phyloP scores from a whole-genome alignment of 1,139 yeast genomes.

The Zygosaccharomyces sapae region DNA sequence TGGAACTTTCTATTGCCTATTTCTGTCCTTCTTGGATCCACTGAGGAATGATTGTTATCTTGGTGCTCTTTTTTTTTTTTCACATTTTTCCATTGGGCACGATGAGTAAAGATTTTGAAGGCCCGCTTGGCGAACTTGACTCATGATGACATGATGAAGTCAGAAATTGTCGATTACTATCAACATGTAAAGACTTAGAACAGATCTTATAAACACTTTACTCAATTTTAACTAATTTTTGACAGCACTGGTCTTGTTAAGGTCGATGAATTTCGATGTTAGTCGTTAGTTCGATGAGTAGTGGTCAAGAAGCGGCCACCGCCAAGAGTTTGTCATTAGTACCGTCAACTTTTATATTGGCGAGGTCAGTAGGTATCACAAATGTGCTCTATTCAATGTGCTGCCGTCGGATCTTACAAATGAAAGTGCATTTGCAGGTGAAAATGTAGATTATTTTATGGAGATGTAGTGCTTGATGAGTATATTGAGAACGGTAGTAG shows the following conservation, averaged over 20 bases:
- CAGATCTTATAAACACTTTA: too few relatives aligned
- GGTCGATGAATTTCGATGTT: not conserved
- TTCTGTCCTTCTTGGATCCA: conserved; percentile 13
- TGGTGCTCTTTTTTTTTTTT: too few relatives aligned
- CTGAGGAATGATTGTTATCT: too few relatives aligned
- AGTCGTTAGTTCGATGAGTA: not conserved
- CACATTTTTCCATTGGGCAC: too few relatives aligned
- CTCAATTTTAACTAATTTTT: too few relatives aligned
- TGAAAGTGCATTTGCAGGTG: conserved; percentile 11
- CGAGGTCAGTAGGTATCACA: not conserved
- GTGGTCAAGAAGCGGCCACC: not conserved
- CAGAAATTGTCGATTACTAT: too few relatives aligned
- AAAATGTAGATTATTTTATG: conserved; percentile 13
- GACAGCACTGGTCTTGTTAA: not conserved
- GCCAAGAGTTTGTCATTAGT: not conserved
- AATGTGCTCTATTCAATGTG: conserved; percentile 14
- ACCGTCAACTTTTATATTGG: not conserved
- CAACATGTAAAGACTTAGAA: too few relatives aligned
- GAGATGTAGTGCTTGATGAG: conserved; percentile 19
- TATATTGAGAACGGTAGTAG: conserved; percentile 16
- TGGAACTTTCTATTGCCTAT: conserved; percentile 18
- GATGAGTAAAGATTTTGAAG: too few relatives aligned
- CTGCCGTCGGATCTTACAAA: conserved; percentile 15
- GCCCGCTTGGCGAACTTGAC: not conserved
- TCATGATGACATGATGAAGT: conserved; percentile 31